phyloP scores from a whole-genome alignment of 352 stramenopile species.

The Blastocystis sp. region DNA sequence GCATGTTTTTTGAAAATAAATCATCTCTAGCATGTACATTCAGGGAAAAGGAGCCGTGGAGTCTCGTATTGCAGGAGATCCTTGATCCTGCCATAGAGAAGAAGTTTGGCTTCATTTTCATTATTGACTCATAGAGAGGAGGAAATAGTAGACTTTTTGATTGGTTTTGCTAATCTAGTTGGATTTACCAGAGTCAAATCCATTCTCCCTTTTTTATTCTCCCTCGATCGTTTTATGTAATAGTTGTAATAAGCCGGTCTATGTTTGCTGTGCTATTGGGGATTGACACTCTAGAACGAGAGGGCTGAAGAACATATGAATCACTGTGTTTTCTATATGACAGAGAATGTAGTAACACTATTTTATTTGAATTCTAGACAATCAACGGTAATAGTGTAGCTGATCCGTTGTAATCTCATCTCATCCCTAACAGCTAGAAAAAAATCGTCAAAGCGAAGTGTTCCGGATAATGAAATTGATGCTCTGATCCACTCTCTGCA shows the following conservation, averaged over 20 bases:
- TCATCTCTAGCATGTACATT: neutral
- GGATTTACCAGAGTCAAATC: neutral
- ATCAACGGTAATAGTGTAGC: neutral
- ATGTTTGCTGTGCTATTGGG: neutral
- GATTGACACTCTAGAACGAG: neutral
- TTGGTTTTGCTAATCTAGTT: neutral
- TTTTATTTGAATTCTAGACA: neutral
- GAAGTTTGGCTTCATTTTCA: neutral
- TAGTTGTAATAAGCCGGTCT: neutral
- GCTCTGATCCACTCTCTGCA: neutral
- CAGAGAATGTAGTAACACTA: neutral
- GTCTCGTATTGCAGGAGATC: neutral
- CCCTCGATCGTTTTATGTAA: constrained; percentile 1
- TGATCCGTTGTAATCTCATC: neutral
- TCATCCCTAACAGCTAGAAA: neutral
- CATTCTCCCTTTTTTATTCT: neutral
- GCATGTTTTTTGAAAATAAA: neutral
- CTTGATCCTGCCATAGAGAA: neutral
- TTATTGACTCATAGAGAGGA: too few relatives aligned
- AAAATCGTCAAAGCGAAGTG: neutral
- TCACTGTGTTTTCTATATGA: neutral
- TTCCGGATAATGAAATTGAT: neutral
- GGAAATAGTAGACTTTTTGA: too few relatives aligned
- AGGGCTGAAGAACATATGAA: neutral
- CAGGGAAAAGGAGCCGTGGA: neutral